Percentiles rank a stretch among this genome's conserved stretches.
phyloP scores from a whole-genome alignment of 768 basidiomycete genomes.

The Boletus insuetus region DNA sequence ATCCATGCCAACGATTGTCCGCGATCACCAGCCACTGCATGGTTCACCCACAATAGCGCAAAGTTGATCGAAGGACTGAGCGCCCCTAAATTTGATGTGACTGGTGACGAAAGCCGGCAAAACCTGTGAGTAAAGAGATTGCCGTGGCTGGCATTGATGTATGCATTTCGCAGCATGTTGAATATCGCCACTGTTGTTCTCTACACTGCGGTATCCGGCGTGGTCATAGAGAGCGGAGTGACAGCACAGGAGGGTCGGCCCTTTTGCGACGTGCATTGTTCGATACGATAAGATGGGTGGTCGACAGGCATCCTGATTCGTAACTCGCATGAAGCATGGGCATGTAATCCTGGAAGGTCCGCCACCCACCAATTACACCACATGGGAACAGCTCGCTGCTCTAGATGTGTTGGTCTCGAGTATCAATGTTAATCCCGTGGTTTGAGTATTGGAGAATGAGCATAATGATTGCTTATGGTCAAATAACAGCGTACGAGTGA shows the following conservation, averaged over 20 bases:
- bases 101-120: conserved; percentile 41
- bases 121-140: conserved; percentile 33
- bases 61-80: conserved; percentile 53
- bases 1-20: conserved; percentile 47
- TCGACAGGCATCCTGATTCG: conserved; percentile 43
- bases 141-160: neutral
- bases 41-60: conserved; percentile 56
- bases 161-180: conserved; percentile 30
- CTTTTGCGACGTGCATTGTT: no score
- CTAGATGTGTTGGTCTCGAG: conserved; percentile 13
- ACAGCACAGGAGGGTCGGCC: conserved; percentile 37
- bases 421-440: neutral
- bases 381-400: conserved; percentile 23
- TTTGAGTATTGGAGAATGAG: no score
- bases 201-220: conserved; percentile 42
- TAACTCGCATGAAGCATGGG: conserved; percentile 45
- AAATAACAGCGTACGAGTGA: no score
- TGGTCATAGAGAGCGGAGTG: conserved; percentile 51
- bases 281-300: neutral
- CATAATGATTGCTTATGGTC: no score
- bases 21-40: conserved; percentile 42
- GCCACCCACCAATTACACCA: conserved; percentile 29
- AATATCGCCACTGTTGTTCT: conserved; percentile 39
- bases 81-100: conserved; percentile 42
- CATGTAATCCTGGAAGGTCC: conserved; percentile 27